A percentile compares a stretch with the other conserved stretches of the same genome.
These are phyloP conservation scores for Colletotrichum melonis DNA, from an alignment of 2,329 filamentous ascomycete species.

Conservation along the genomic window DNA sequence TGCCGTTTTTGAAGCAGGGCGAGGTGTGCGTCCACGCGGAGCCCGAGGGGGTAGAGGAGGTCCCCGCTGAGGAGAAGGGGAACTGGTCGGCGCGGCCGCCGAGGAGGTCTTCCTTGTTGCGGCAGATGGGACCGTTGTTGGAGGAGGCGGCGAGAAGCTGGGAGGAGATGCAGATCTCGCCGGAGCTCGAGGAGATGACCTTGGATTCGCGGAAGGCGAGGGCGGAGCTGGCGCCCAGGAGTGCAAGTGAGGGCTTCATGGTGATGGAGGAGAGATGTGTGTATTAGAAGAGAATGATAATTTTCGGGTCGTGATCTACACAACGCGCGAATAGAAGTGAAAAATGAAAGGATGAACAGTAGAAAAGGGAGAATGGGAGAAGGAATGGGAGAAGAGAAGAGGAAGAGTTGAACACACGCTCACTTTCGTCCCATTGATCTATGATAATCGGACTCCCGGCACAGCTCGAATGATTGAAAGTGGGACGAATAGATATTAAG, in stretches of 20 bases:
- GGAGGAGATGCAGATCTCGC: constrained; percentile 35
- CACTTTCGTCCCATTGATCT: constrained; percentile 32
- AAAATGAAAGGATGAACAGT: neutral
- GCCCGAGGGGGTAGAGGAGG: neutral
- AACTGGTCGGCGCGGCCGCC: constrained; percentile 4
- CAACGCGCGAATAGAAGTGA: neutral
- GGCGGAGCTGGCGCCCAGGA: constrained; percentile 14
- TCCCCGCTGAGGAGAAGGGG: neutral
- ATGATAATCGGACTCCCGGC: neutral
- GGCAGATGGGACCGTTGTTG: constrained; percentile 26
- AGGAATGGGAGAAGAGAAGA: neutral
- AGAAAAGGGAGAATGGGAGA: neutral
- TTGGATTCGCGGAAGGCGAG: constrained; percentile 33
- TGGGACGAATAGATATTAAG: constrained; percentile 9
- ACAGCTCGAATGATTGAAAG: neutral
- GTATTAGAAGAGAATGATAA: neutral
- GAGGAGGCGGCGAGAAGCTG: constrained; percentile 33
- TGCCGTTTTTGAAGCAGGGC: constrained; percentile 34
- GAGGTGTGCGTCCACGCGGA: constrained; percentile 20
- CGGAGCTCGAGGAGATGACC: constrained; percentile 27
- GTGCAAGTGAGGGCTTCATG: constrained; percentile 31
- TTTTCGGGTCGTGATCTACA: constrained; percentile 24
- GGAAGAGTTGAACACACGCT: neutral
- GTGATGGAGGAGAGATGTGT: neutral
- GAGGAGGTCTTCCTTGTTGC: constrained; percentile 38